A percentile compares a stretch with the other conserved stretches of the same genome.
phyloP scores from a whole-genome alignment of 306 rosid species.

The Canavalia gladiata region DNA sequence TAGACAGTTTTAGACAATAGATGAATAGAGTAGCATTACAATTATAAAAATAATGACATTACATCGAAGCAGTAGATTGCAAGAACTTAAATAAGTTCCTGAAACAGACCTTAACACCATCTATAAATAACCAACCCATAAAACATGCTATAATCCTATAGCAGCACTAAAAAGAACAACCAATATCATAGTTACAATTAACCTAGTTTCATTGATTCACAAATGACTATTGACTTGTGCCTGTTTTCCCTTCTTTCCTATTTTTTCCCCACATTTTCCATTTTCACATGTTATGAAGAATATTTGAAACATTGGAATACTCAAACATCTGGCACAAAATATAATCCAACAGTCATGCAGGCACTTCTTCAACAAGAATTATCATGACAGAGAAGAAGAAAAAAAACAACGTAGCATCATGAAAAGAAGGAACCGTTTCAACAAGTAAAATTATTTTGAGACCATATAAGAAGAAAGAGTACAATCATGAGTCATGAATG shows the following conservation, averaged over 20 bases:
- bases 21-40: conserved; percentile 25
- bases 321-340: conserved; percentile 32
- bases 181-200: conserved; percentile 8
- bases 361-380: background rate
- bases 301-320: background rate
- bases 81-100: conserved; percentile 1
- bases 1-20: conserved; percentile 19
- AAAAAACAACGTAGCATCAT: conserved; percentile 23
- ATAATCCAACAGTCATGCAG: conserved; percentile 22
- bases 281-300: conserved; percentile 1
- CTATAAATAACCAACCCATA: conserved; percentile 3
- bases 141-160: conserved; percentile 33
- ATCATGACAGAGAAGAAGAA: conserved; percentile 5
- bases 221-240: background rate
- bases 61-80: conserved; percentile 25
- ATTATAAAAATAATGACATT: conserved; percentile 30
- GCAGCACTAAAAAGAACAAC: conserved; percentile 9
- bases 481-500: conserved; percentile 30
- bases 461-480: conserved; percentile 38
- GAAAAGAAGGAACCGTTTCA: conserved; percentile 20
- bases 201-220: conserved; percentile 20
- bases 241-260: conserved; percentile 10
- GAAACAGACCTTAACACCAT: conserved; percentile 11
- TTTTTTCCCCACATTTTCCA: background rate
- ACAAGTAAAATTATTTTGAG: conserved; percentile 31